phyloP scores from a whole-genome alignment of 2,329 filamentous ascomycete species.

The Metarhizium rileyi region DNA sequence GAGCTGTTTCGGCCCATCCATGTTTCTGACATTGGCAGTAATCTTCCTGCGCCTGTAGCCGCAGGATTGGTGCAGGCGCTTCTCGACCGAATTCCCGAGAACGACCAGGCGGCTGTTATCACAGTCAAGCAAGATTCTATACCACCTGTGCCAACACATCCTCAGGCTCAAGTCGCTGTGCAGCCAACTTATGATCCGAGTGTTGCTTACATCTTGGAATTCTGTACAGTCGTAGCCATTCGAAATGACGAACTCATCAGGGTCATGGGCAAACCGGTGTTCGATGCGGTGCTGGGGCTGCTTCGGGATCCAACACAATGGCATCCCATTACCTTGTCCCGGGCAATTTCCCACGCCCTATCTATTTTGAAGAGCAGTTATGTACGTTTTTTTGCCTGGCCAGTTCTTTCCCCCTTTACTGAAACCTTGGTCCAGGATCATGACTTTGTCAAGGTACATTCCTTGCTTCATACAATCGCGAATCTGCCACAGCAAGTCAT shows the following conservation, averaged over 20 bases:
- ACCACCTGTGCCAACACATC: slow-evolving; percentile 49
- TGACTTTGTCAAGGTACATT: slow-evolving; percentile 83
- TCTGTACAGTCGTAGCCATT: slow-evolving; percentile 74
- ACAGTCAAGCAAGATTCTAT: slow-evolving; percentile 81
- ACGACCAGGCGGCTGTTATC: slow-evolving; percentile 67
- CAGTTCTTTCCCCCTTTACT: slow-evolving; percentile 7
- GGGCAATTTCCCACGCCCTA: slow-evolving; percentile 80
- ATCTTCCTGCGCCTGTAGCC: slow-evolving; percentile 24
- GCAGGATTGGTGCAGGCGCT: slow-evolving; percentile 52
- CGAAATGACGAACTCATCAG: slow-evolving; percentile 65
- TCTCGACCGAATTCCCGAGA: slow-evolving; percentile 77
- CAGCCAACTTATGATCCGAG: slow-evolving; percentile 71
- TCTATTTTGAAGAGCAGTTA: slow-evolving; percentile 75
- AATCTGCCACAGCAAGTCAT: slow-evolving; percentile 72
- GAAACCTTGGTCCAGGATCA: slow-evolving; percentile 50
- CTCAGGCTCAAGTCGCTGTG: slow-evolving; percentile 17
- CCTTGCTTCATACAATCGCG: slow-evolving; percentile 84
- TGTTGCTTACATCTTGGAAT: slow-evolving; percentile 81
- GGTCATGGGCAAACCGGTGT: slow-evolving; percentile 66
- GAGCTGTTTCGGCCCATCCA: neutral
- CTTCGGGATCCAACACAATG: slow-evolving; percentile 70
- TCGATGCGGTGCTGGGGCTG: slow-evolving; percentile 69
- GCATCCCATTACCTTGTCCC: slow-evolving; percentile 74
- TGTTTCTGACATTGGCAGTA: slow-evolving; percentile 17
- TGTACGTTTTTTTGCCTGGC: slow-evolving; percentile 40